These are phyloP conservation scores for Lipomyces yamanashiensis DNA, from an alignment of 805 yeast genomes.

Conservation along the genomic window DNA sequence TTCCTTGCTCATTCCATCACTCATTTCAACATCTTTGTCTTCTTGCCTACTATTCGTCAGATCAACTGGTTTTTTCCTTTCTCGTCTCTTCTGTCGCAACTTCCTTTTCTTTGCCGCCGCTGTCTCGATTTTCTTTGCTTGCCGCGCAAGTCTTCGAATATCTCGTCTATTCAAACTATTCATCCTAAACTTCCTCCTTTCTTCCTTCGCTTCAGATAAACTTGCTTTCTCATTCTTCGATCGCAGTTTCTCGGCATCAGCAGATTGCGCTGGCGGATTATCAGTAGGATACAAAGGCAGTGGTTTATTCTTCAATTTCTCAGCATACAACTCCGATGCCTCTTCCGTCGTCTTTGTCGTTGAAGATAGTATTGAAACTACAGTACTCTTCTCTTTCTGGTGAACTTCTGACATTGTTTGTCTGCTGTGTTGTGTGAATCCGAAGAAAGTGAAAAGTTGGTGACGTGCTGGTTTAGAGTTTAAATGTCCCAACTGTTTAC, in stretches of 20 bases:
- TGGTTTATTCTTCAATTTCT: constrained; percentile 19
- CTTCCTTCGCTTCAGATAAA: constrained; percentile 1
- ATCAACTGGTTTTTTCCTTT: not conserved
- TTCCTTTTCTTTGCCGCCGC: not conserved
- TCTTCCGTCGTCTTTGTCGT: not conserved
- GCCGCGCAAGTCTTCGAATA: not conserved
- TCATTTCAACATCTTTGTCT: not conserved
- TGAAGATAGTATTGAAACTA: constrained; percentile 1
- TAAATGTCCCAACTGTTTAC: not conserved
- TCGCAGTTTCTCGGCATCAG: constrained; percentile 5
- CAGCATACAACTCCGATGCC: constrained; percentile 16
- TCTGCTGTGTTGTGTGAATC: not conserved
- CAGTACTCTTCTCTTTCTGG: not conserved
- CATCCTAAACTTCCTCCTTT: constrained; percentile 9
- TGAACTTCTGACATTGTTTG: not conserved
- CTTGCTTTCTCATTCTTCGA: constrained; percentile 10
- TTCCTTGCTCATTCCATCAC: not conserved
- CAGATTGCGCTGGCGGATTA: not conserved
- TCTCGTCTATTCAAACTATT: not conserved
- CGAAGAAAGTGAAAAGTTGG: not conserved
- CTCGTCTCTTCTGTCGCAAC: not conserved
- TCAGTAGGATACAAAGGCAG: constrained; percentile 26
- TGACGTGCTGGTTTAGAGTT: not conserved
- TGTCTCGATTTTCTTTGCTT: not conserved
- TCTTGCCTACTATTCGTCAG: not conserved